Conservation (phyloP, 2,329 filamentous ascomycete species). For the Penicillium vulpinum region DNA sequence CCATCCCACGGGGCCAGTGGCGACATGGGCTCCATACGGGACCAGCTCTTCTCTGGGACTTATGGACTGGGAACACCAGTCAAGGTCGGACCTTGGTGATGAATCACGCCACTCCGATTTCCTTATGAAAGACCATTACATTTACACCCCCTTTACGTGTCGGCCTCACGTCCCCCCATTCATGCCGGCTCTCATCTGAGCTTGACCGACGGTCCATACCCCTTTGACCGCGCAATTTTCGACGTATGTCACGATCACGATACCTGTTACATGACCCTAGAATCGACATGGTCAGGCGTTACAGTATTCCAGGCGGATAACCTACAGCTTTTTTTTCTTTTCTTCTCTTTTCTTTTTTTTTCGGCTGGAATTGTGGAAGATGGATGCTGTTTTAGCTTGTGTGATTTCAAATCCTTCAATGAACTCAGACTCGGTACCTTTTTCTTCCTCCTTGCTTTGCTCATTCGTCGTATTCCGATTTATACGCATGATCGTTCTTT, state of each 20-base stretch:
- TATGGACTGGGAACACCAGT: conserved; percentile 57
- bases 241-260: conserved; percentile 48
- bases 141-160: conserved; percentile 10
- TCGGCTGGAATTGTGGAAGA: conserved; percentile 4
- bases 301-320: conserved; percentile 34
- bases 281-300: conserved; percentile 40
- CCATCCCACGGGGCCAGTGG: conserved; percentile 33
- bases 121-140: conserved; percentile 7
- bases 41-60: conserved; percentile 58
- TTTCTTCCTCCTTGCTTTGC: neutral
- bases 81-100: conserved; percentile 58
- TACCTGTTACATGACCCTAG: conserved; percentile 45
- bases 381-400: conserved; percentile 10
- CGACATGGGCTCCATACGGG: conserved; percentile 52
- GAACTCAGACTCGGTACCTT: conserved; percentile 3
- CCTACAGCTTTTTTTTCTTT: conserved; percentile 20
- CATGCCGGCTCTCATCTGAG: conserved; percentile 14
- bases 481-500: neutral
- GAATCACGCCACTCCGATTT: conserved; percentile 7
- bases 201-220: conserved; percentile 21
- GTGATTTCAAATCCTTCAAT: conserved; percentile 12
- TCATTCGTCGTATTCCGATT: conserved; percentile 1
- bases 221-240: conserved; percentile 31
- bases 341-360: conserved; percentile 13
- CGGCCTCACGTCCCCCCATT: conserved; percentile 14